Conservation (phyloP, 768 basidiomycete genomes). For the Agaricus subrufescens region DNA sequence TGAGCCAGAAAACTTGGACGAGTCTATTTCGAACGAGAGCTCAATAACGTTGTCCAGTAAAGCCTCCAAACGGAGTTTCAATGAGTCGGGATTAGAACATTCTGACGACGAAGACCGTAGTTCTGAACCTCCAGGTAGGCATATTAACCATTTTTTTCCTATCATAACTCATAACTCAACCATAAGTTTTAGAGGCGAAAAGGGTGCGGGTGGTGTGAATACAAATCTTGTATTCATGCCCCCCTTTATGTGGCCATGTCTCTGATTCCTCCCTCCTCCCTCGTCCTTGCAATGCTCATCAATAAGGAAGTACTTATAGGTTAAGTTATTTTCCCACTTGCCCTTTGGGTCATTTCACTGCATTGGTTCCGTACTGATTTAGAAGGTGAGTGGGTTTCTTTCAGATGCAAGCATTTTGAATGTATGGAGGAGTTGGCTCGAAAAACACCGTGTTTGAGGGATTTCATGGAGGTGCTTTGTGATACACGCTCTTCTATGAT, state of each 20-base stretch:
- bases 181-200: conserved; percentile 31
- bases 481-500: neutral
- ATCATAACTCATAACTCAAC: neutral
- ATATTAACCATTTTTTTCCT: neutral
- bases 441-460: neutral
- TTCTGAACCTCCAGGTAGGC: conserved; percentile 42
- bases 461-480: neutral
- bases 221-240: neutral
- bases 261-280: neutral
- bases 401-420: neutral
- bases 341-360: neutral
- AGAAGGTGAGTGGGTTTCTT: conserved; percentile 8
- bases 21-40: conserved; percentile 45
- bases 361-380: neutral
- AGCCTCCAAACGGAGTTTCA: conserved; percentile 55
- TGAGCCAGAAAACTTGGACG: conserved; percentile 32
- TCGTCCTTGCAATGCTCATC: neutral
- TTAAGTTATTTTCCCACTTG: conserved; percentile 15
- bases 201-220: conserved; percentile 35
- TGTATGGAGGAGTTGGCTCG: neutral
- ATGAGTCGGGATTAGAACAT: conserved; percentile 33
- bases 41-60: conserved; percentile 55
- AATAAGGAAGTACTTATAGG: conserved; percentile 14
- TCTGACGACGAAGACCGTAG: conserved; percentile 24
- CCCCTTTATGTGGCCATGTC: no score